These are phyloP conservation scores for Penicillium crystallinum DNA, from an alignment of 495 filamentous ascomycete species.

Conservation along the genomic window DNA sequence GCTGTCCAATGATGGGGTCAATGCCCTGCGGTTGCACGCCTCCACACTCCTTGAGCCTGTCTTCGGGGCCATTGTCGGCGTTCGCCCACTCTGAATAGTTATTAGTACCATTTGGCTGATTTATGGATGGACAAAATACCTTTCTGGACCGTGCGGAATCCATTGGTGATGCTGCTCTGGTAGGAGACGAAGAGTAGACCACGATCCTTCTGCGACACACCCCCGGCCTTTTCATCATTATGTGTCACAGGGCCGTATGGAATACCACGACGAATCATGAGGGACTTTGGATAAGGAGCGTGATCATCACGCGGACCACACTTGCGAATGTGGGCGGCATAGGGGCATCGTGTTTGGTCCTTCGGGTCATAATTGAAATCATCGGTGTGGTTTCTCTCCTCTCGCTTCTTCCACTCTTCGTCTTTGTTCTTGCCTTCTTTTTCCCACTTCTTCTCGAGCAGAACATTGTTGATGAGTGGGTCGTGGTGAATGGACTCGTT, in stretches of 20 bases:
- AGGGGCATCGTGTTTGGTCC: background rate
- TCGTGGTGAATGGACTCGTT: background rate
- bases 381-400: background rate
- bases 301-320: background rate
- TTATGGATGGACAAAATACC: constrained; percentile 6
- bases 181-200: constrained; percentile 40
- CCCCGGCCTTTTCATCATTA: background rate
- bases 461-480: background rate
- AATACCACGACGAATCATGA: background rate
- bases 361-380: background rate
- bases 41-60: background rate
- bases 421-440: background rate
- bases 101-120: background rate
- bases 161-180: constrained; percentile 33
- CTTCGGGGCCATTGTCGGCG: background rate
- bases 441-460: background rate
- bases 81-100: background rate
- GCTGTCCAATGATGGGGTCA: constrained; percentile 1
- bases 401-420: background rate
- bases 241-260: constrained; percentile 1
- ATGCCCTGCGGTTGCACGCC: background rate
- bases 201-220: constrained; percentile 21
- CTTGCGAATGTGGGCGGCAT: background rate
- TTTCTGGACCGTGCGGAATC: constrained; percentile 36
- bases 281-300: background rate